phyloP scores from a whole-genome alignment of 2,329 filamentous ascomycete species.

The Fusarium liriodendri region DNA sequence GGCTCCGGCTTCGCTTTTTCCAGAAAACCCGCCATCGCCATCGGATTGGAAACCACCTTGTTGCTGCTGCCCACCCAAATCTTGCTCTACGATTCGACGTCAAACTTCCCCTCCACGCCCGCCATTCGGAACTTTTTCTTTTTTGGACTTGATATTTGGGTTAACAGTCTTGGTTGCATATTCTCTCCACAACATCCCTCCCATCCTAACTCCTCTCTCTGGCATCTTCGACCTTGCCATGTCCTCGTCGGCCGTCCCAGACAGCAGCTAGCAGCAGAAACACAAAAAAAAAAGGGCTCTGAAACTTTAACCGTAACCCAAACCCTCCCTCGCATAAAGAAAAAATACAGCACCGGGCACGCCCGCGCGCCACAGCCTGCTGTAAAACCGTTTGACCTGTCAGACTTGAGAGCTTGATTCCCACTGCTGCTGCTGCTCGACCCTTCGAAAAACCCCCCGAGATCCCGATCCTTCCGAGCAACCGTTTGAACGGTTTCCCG shows the following conservation, averaged over 20 bases:
- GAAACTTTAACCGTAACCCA: background rate
- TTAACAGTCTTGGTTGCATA: background rate
- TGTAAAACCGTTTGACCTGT: slow-evolving; percentile 38
- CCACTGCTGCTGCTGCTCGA: slow-evolving; percentile 4
- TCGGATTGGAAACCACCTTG: background rate
- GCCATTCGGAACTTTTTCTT: background rate
- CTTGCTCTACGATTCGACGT: background rate
- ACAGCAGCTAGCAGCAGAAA: slow-evolving; percentile 6
- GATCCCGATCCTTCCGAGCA: slow-evolving; percentile 38
- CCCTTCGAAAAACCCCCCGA: background rate
- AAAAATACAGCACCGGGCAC: slow-evolving; percentile 27
- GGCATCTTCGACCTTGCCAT: slow-evolving; percentile 26
- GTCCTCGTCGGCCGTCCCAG: slow-evolving; percentile 17
- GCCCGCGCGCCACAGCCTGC: slow-evolving; percentile 35
- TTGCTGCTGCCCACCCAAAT: background rate
- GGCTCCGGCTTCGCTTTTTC: slow-evolving; percentile 39
- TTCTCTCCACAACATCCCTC: background rate
- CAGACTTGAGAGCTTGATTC: slow-evolving; percentile 35
- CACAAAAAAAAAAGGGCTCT: background rate
- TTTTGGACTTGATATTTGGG: background rate
- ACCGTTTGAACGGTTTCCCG: slow-evolving; percentile 12
- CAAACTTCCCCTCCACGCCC: slow-evolving; percentile 26
- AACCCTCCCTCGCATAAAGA: slow-evolving; percentile 10
- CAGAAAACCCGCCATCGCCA: slow-evolving; percentile 40
- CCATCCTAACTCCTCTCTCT: background rate